phyloP scores from a whole-genome alignment of 108 stramenopile species.

The Cyclotella cryptica region DNA sequence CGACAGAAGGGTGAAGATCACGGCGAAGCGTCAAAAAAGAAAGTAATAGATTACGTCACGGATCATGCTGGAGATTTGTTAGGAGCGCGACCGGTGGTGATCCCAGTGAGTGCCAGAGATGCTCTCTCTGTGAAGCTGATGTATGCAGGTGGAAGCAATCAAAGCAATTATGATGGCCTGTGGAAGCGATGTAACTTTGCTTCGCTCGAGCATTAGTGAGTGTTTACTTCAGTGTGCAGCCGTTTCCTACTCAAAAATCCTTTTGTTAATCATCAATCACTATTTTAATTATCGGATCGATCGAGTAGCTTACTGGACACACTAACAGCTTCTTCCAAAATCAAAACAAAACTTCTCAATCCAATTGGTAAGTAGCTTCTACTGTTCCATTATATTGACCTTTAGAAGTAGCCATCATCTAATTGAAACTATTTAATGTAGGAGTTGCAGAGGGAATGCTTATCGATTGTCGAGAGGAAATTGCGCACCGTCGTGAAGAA shows the following conservation, averaged over 20 bases:
- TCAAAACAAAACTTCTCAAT: constrained; percentile 80
- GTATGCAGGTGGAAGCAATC: constrained; percentile 28
- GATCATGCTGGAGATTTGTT: constrained; percentile 76
- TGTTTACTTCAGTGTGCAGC: neutral
- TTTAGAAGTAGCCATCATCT: neutral
- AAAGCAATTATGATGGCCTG: constrained; percentile 9
- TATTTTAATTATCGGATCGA: neutral
- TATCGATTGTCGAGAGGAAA: constrained; percentile 57
- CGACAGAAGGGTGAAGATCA: constrained; percentile 63
- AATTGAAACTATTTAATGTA: neutral
- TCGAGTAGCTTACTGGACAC: constrained; percentile 56
- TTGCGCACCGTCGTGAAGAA: constrained; percentile 55
- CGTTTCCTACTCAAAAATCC: neutral
- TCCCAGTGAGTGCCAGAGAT: constrained; percentile 77
- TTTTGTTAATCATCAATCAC: neutral
- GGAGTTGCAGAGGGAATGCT: constrained; percentile 77
- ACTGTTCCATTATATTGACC: neutral
- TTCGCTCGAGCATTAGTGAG: constrained; percentile 66
- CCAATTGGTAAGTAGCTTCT: constrained; percentile 50
- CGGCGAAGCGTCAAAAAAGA: constrained; percentile 64
- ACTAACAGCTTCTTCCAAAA: constrained; percentile 75
- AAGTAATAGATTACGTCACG: constrained; percentile 79
- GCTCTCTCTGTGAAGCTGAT: constrained; percentile 71
- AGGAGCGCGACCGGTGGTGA: constrained; percentile 73
- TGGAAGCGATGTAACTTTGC: constrained; percentile 77